Base-by-base conservation (phyloP, 129 eudicot species). In the Heracleum sosnowskyi region DNA sequence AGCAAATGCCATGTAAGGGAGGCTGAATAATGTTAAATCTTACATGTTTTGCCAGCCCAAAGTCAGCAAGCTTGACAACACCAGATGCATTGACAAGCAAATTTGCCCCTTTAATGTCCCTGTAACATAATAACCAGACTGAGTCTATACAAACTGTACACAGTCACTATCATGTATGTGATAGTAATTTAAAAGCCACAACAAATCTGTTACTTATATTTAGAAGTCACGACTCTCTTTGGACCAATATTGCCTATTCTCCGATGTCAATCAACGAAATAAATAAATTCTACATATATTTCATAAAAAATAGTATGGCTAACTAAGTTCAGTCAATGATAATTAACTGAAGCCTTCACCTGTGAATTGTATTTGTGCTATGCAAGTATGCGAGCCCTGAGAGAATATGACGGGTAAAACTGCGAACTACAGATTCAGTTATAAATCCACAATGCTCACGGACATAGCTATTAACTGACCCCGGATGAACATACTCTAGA, bases 81-180 rank as follows among this genome's bases (percentile, higher is more conserved):
- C 98, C 98, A 42, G 85, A 87, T 85, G 96, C 82, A 91, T 87
- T 89, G 74, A 94, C 98, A 79, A 94, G 98, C 80, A 94, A 85
- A 86, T 94, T 94, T 46, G 98, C 96, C 73, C 98, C 98, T 84
- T 94, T 94, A 62, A 94, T 94, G 85, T 94, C 98, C 91, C 98
- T 94, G 75, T 74, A 39, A 82, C 42, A 76, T 75, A 78, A 77
- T 24, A 51, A 84, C 29, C 37, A 44, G n/a, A 28, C 69, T 40
- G 18, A 64, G 55, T 79, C 33, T 36, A 18, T 75, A 53, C 63
- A 22, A 79, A 37, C 75, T 76, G 34, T 64, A 77, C 31, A 79
- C 60, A 63, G 69, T 69, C 34, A 75, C 18, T 51, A 76, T 47
- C 37, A 73, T 73, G 31, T 44, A n/a, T 24, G 2, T 9, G 33